Conservation (phyloP, 805 yeast species). For the Sugiyamaella smithiae region DNA sequence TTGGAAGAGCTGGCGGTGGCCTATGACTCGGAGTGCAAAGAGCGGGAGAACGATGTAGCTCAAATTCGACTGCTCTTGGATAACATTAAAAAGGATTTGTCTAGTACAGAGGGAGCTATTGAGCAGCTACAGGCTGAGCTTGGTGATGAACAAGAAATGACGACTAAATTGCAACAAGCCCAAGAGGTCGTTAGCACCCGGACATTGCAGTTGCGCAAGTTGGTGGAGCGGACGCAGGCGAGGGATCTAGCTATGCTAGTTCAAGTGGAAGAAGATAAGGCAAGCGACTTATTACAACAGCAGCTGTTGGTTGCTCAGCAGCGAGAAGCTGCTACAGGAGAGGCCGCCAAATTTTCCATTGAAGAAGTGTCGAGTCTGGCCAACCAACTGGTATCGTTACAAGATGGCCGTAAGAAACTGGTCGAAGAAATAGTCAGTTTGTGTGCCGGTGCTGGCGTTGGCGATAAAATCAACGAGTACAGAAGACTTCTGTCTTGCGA, state of each 20-base stretch:
- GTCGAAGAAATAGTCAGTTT: conserved; percentile 50
- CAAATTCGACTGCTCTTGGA: conserved; percentile 46
- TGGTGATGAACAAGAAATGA: conserved; percentile 31
- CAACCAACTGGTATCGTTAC: conserved; percentile 39
- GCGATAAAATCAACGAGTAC: conserved; percentile 70
- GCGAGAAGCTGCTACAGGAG: conserved; percentile 2
- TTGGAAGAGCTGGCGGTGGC: conserved; percentile 41
- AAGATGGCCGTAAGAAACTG: conserved; percentile 40
- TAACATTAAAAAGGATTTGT: conserved; percentile 42
- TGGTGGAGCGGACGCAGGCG: conserved; percentile 66
- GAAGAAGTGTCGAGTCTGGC: conserved; percentile 31
- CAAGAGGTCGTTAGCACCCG: conserved; percentile 29
- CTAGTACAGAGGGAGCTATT: conserved; percentile 35
- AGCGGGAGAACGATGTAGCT: conserved; percentile 51
- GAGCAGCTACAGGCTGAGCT: conserved; percentile 30
- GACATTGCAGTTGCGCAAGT: conserved; percentile 38
- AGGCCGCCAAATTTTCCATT: conserved; percentile 3
- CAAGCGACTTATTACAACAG: conserved; percentile 27
- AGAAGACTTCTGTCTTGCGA: conserved; percentile 80
- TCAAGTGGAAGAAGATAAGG: conserved; percentile 48
- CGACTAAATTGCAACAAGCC: conserved; percentile 24
- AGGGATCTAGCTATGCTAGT: conserved; percentile 56
- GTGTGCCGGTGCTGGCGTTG: conserved; percentile 45
- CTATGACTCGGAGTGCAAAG: conserved; percentile 54
- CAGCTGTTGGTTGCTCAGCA: conserved; percentile 9